Base-by-base conservation (phyloP, 2,329 filamentous ascomycete genomes). In the Penicillium crustosum region DNA sequence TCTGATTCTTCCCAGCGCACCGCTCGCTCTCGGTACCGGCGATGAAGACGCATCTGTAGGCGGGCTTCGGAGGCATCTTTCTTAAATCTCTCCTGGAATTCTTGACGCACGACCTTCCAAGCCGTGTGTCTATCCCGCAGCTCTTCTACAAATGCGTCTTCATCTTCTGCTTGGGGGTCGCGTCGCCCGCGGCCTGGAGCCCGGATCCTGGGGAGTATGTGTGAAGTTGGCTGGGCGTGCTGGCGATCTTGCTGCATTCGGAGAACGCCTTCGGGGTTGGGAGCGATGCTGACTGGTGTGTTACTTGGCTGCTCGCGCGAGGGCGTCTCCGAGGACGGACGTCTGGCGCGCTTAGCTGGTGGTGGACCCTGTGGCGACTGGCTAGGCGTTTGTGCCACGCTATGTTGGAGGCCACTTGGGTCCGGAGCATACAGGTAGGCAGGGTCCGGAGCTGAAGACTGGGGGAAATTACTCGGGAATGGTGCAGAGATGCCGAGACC, bases 41-140 rank as follows among this genome's bases (percentile, higher is more conserved):
- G 75, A 36, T 70, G 62, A 58, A 76, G 68, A 33, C 76, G 72
- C 76, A 78, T 78, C 63, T 78, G 76, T 57, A 78, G 65, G 33
- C 75, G 68, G 6, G 76, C 74, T 58, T 76, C 71, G 23, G 72
- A 68, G 7, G 70, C 72, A 61, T 76, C 72, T 55, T 73, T 75
- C 21, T 73, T 62, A 61, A 75, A 78, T 21, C 58, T 66, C 44
- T 72, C 68, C 9, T 67, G 69, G 53, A 75, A 76, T 62, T 67
- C 70, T 47, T 72, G 68, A 3, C 74, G 70, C 33, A 78, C 68
- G 10, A 70, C 63, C 54, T 70, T 77, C 76, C 76, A 78, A 12
- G 76, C 66, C 3, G 71, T 47, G 45, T 72, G 72, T 54, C 75
- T 67, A 33, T 75, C 65, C 2, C 75, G 71, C 27, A 78, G 66